Conservation (phyloP, 768 basidiomycete species). For the Boletus insuetus region DNA sequence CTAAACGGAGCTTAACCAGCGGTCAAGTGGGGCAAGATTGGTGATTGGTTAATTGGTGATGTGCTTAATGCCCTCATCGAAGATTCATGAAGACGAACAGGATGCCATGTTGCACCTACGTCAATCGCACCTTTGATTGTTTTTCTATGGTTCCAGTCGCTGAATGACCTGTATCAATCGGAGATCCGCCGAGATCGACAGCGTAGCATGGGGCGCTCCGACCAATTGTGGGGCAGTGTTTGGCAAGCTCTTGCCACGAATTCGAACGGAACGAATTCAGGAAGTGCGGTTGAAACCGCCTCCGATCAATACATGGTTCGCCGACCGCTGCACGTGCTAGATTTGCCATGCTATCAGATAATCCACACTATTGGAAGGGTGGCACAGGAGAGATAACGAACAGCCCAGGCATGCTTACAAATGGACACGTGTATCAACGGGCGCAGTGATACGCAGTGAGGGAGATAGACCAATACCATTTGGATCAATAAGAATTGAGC, state of each 20-base stretch:
- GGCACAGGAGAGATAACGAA: conserved; percentile 10
- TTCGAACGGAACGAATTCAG: conserved; percentile 13
- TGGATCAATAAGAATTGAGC: conserved; percentile 3
- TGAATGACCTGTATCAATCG: conserved; percentile 12
- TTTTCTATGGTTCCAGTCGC: conserved; percentile 10
- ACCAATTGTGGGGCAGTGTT: conserved; percentile 23
- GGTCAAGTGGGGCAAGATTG: conserved; percentile 8
- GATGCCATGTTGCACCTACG: conserved; percentile 7
- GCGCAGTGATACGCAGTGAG: conserved; percentile 24
- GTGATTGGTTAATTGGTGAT: conserved; percentile 9
- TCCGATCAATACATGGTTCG: conserved; percentile 27
- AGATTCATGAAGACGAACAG: conserved; percentile 9
- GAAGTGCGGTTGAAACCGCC: conserved; percentile 19
- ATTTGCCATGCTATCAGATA: conserved; percentile 21
- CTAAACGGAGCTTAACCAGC: conserved; percentile 27
- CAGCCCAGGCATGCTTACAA: background rate
- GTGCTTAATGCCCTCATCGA: conserved; percentile 8
- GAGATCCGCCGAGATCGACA: conserved; percentile 6
- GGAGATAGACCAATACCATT: conserved; percentile 1
- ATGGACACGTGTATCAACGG: conserved; percentile 4
- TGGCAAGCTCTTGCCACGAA: conserved; percentile 17
- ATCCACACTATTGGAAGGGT: background rate
- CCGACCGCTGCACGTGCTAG: conserved; percentile 21
- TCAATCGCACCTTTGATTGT: background rate
- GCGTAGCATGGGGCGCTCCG: conserved; percentile 8